phyloP scores from a whole-genome alignment of 345 rosid genomes.

The Populus pruinosa region DNA sequence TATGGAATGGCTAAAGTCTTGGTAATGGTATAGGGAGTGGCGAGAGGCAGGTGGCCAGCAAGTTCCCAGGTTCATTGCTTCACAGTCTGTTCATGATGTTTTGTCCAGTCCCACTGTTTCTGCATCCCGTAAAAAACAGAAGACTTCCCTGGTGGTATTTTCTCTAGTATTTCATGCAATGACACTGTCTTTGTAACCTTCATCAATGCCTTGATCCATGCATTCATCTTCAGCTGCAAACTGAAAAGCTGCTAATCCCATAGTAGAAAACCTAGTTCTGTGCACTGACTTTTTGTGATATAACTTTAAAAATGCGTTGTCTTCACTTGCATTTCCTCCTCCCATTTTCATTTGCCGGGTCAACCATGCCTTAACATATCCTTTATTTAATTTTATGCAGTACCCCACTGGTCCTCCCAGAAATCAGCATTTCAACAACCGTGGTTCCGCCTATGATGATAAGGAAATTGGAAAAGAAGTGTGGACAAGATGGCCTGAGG shows the following conservation, averaged over 20 bases:
- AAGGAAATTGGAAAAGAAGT: constrained; percentile 78
- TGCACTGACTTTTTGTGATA: constrained; percentile 6
- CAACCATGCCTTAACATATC: constrained; percentile 38
- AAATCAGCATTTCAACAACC: constrained; percentile 50
- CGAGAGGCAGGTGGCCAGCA: constrained; percentile 72
- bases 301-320: neutral
- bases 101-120: constrained; percentile 73
- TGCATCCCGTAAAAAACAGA: constrained; percentile 82
- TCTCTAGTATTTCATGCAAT: constrained; percentile 17
- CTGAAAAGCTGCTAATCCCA: neutral
- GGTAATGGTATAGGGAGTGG: constrained; percentile 65
- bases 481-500: constrained; percentile 99
- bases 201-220: constrained; percentile 5
- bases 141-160: constrained; percentile 61
- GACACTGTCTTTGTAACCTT: constrained; percentile 8
- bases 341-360: constrained; percentile 28
- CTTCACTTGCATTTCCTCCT: neutral
- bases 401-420: constrained; percentile 52
- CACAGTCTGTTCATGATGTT: constrained; percentile 57
- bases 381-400: constrained; percentile 44
- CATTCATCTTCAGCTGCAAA: constrained; percentile 18
- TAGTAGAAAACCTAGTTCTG: constrained; percentile 4
- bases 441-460: constrained; percentile 42
- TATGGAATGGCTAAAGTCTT: constrained; percentile 1
- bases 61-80: constrained; percentile 46